Base-by-base conservation (phyloP, 1,284 basidiomycete genomes). In the Naganishia albida region DNA sequence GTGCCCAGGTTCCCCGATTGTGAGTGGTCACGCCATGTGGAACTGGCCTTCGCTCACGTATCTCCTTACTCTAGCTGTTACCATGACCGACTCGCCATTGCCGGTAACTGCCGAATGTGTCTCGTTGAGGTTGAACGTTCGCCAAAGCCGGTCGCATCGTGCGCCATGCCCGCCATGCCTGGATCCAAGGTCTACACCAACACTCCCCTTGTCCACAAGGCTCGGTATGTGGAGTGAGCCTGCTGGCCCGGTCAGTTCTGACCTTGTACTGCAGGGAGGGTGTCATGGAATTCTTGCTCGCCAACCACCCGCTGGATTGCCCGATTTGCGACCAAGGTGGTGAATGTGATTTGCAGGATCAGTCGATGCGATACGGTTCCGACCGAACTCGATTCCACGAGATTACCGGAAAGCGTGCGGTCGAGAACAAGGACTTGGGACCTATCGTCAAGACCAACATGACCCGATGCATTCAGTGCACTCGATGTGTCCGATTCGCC, bases 391-490 rank as follows among this genome's bases (percentile, higher is more conserved):
- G 96, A 55, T 98, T 97, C 86, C 94, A 98, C 82, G 95, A 99
- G 83, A 91, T 96, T 68, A 87, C 90, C 2, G 96, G 95, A 72
- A 99, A 99, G 82, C 91, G 95, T 68, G 95, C 96, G 1, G 91
- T 96, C 20, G 95, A 98, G 81, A 91, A 99, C 85, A 99, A 99
- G 84, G 89, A 99, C 76, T 85, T 99, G 39, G 96, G 96, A 7
- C 96, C 96, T 13, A 85, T 99, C 55, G 93, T 99, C 78, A 99
- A 99, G 73, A 98, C 96, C 3, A 92, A 90, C 68, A 99, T 99
- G 95, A 99, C 94, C 80, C 87, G 95, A 66, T 99, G 96, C 83
- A 99, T 99, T 73, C 96, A 99, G 80, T 99, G 95, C 83, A 99
- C 95, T 15, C 92, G 96, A 70, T 99, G 96, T 78, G 93, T 99